Base-by-base conservation (phyloP, 768 basidiomycete species). In the Naganishia onofrii region DNA sequence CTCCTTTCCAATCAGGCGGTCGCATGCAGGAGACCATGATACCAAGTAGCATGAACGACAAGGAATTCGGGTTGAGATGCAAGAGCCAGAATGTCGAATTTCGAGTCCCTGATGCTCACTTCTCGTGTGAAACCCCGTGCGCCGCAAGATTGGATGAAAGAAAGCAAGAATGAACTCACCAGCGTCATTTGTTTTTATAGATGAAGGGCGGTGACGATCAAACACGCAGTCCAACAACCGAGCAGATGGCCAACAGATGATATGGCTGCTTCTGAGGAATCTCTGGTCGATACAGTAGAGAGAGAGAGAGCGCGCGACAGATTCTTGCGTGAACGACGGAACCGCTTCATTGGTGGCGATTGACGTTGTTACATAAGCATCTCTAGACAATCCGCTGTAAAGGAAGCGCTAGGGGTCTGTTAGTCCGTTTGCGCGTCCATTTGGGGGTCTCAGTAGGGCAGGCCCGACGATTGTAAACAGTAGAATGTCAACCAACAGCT, bases 301-400 rank as follows among this genome's bases (percentile, higher is more conserved):
- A n/a, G n/a, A n/a, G n/a, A n/a, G n/a, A n/a, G n/a, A n/a, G n/a
- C n/a, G n/a, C 48, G 48, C 48, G n/a, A 51, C 48, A 51, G n/a
- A 51, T 51, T 51, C 48, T n/a, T 51, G 48, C 48, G 42, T 42
- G 42, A 42, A 7, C 42, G 42, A 51, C 48, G 48, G 48, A 51
- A 6, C 48, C 48, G 48, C n/a, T 26, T 51, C n/a, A 51, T 51
- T 51, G 48, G 48, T 51, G 48, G 48, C 48, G 48, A n/a, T 26
- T 51, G 21, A 26, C 3, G 34, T 51, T 23, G 23, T 51, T 51
- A 51, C 48, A 51, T 51, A 51, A 51, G 46, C 46, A 3, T 15
- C 36, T 12, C 3, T 9, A 6, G 5, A 4, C 8, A 5, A 17
- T 46, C 46, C 15, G 19, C n/a, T 7, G 23, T 1, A 23, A 17